A percentile compares a stretch with the other conserved stretches of the same genome.
phyloP scores from a whole-genome alignment of 208 protist species.

The Trypanosoma boissoni region DNA sequence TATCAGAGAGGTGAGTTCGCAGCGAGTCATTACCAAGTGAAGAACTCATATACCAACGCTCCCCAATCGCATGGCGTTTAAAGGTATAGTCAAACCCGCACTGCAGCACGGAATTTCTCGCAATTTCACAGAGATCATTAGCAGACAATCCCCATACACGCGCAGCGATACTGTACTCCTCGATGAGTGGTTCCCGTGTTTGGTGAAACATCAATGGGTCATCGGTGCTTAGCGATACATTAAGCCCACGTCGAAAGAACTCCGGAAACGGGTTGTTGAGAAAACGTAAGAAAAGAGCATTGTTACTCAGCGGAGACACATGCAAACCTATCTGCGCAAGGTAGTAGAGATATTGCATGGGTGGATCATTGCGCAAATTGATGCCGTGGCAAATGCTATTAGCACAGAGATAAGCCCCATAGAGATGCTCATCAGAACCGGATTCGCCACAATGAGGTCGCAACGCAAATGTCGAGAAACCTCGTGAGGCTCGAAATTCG shows the following conservation, averaged over 20 bases:
- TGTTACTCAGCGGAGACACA: constrained; percentile 99
- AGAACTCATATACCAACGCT: constrained; percentile 86
- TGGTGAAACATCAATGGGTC: constrained; percentile 98
- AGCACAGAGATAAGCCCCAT: constrained; percentile 92
- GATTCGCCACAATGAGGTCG: constrained; percentile 98
- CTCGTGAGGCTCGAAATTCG: constrained; percentile 86
- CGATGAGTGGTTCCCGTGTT: constrained; percentile 93
- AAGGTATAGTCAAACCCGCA: constrained; percentile 88
- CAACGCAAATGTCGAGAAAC: constrained; percentile 95
- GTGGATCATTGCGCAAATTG: constrained; percentile 92
- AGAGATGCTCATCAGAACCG: constrained; percentile 92
- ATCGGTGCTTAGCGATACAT: constrained; percentile 98
- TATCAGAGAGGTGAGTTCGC: constrained; percentile 89
- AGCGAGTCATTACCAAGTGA: constrained; percentile 86
- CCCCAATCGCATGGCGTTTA: constrained; percentile 88
- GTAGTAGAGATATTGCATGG: constrained; percentile 99
- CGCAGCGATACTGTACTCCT: constrained; percentile 94
- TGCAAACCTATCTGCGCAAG: constrained; percentile 97
- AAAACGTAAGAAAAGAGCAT: constrained; percentile 98
- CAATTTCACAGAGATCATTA: constrained; percentile 92
- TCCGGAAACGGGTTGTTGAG: constrained; percentile 95
- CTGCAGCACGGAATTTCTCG: constrained; percentile 90
- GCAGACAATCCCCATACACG: constrained; percentile 88
- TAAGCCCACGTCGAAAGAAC: constrained; percentile 96
- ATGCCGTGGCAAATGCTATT: constrained; percentile 98